Percentiles rank a stretch among this genome's conserved stretches.
Evolutionary conservation across 2,329 filamentous ascomycete species (phyloP).

Genomic region (Penicillium decumbens): DNA sequence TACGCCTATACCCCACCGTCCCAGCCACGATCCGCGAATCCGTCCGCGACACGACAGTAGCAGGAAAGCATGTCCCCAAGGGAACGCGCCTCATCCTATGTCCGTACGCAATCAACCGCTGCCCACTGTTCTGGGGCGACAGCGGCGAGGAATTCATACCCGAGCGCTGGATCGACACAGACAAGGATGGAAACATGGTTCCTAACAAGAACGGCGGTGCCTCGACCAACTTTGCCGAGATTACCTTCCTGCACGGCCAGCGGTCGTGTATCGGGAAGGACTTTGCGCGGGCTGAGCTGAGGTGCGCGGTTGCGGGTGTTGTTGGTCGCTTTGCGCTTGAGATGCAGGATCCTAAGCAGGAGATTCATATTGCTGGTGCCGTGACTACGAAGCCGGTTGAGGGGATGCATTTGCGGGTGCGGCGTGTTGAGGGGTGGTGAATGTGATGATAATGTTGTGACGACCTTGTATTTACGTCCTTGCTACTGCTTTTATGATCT

Average conservation of each 20-base stretch:
- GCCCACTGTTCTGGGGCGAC: conserved; percentile 64
- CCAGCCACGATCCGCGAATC: conserved; percentile 40
- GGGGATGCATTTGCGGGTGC: conserved; percentile 27
- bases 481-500: no score
- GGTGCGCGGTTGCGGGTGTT: conserved; percentile 12
- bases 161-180: conserved; percentile 65
- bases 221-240: conserved; percentile 14
- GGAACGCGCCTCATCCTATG: conserved; percentile 66
- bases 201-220: conserved; percentile 14
- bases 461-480: not conserved
- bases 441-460: not conserved
- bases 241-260: conserved; percentile 18
- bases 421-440: not conserved
- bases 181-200: not conserved
- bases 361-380: conserved; percentile 31
- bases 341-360: conserved; percentile 12
- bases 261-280: conserved; percentile 16
- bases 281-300: conserved; percentile 14
- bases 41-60: conserved; percentile 51
- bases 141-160: not conserved
- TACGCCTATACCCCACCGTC: conserved; percentile 47
- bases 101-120: conserved; percentile 67
- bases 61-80: conserved; percentile 61
- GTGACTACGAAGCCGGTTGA: conserved; percentile 39
- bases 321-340: conserved; percentile 5